Evolutionary conservation across 2,329 filamentous ascomycete genomes (phyloP), one percentile per base, ranked within the genome.

Genomic region (Calonectria pseudoturangicola): DNA sequence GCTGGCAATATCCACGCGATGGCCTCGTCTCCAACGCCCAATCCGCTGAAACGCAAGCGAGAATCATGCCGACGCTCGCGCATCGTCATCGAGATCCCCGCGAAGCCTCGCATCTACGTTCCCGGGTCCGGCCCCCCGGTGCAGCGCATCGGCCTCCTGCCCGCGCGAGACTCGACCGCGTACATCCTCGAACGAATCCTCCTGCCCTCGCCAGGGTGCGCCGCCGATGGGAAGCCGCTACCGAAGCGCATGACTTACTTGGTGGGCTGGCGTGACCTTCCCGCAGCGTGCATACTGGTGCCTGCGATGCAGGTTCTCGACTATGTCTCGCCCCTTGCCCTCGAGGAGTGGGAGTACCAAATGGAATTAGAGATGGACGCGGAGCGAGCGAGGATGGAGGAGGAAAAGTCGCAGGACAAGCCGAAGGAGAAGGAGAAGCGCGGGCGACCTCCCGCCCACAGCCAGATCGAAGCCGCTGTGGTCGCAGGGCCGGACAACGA

Each of bases 321-420:
- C 39, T 92, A 91, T 73, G 90, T 93, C 9, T 92, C 91, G 0
- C 88, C 88, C 2, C 83, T 85, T 13, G 86, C 85, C 12, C 76
- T 92, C 3, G 91, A 93, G 79, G 85, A 90, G 0, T 93, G 87
- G 84, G 90, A 92, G 74, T 87, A 85, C 66, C 79, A 83, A 2
- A 81, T 85, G 16, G 85, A 86, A 63, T 82, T 87, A 27, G 83
- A 86, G 69, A 80, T 85, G 25, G 86, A 88, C n/a, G 79, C 83
- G 56, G 83, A 86, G 47, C 82, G 83, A 36, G 72, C 75, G 10
- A 77, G 78, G 27, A 69, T 79, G 25, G 80, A 76, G 28, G 66
- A 80, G 41, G 79, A 82, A 18, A 79, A 78, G 54, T 71, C 78
- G 54, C 66, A 74, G 4, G 62, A 63, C 21, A 45, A 68, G 16